Evolutionary conservation across 352 stramenopile species (phyloP), one percentile per base, ranked within the genome.

Genomic region (Phytophthora pluvialis): DNA sequence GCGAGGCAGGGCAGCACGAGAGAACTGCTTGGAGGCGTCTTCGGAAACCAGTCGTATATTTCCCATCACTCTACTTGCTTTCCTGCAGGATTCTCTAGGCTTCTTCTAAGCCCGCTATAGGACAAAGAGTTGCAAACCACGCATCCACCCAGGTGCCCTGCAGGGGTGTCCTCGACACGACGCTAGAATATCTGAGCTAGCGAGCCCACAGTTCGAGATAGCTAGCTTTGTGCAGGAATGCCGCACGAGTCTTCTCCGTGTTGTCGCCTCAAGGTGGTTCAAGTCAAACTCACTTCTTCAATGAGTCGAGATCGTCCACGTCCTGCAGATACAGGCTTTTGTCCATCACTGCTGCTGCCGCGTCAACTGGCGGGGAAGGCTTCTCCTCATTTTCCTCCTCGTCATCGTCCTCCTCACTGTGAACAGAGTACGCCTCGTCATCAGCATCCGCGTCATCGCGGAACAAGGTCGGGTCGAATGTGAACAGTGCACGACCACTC

Each of bases 401-500:
- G 35, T 77, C 67, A 21, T 88, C 73, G 8, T 83, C 72, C 5
- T 87, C 71, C 15, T 81, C 66, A 32, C 83, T 82, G 50, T 91
- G 80, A 39, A 92, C 69, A 18, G 84, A 89, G 70, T 96, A 95
- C 46, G 75, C 71, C 53, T 97, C 87, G 29, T 95, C 90, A 61
- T 92, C 86, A 54, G 90, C 90, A 67, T 91, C 89, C 26, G 91
- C 91, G 44, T 97, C 91, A 73, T 97, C 91, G 51, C 85, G 83
- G 84, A 97, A 97, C 72, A 97, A 78, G 31, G 86, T 92, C 29
- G 91, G 86, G 63, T 97, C 90, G 77, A 78, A 97, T 32, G 89
- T 90, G 76, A 97, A 97, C 67, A 97, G 67, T 31, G 89, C 89
- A 78, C 90, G 85, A 78, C 91, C 91, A 86, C 87, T 97, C 81